Evolutionary conservation across 2,329 filamentous ascomycete species (phyloP), one percentile per base, ranked within the genome.

Genomic region (Exophiala lecanii-corni): DNA sequence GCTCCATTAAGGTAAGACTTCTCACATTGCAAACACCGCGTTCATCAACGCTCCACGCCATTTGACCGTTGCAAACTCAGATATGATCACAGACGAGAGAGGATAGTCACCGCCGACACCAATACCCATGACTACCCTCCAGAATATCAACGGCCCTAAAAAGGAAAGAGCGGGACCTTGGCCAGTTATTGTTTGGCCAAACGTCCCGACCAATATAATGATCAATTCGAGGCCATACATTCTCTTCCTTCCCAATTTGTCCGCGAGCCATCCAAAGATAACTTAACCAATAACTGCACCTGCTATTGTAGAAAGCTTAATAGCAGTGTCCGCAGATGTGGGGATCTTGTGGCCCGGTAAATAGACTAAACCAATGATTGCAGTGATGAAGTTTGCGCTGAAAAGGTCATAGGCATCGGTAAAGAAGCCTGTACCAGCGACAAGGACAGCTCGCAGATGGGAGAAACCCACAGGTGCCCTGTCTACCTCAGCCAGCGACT

Each of bases 41-140:
- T 78, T 84, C 81, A 92, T 89, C 82, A 92, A 91, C 51, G 85
- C 84, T 53, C 86, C 86, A 63, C 86, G 72, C 80, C 85, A 89
- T 66, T 84, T 88, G 36, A 86, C 91, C 4, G 83, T 89, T 7
- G 86, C 85, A 57, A 92, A 68, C 70, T 92, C 86, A 4, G 86
- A 88, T 4, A 86, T 91, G 57, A 92, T 92, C 51, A 91, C 84
- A 17, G 82, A 84, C 32, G 82, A 87, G 6, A 92, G 71, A 5
- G 87, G 86, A 59, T 91, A 92, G 60, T 92, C 86, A 47, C 86
- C 86, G 51, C 86, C 85, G 38, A 88, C 86, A 18, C 83, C 84
- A 45, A 87, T 72, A 17, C 84, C 84, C 81, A 88, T 86, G 7
- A 89, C 66, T 0, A 89, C 79, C 64, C 85, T 79, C 84, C 84